A percentile compares a stretch with the other conserved stretches of the same genome.
Conservation (phyloP, 139 green algal species). For the Nannochloris sp. region DNA sequence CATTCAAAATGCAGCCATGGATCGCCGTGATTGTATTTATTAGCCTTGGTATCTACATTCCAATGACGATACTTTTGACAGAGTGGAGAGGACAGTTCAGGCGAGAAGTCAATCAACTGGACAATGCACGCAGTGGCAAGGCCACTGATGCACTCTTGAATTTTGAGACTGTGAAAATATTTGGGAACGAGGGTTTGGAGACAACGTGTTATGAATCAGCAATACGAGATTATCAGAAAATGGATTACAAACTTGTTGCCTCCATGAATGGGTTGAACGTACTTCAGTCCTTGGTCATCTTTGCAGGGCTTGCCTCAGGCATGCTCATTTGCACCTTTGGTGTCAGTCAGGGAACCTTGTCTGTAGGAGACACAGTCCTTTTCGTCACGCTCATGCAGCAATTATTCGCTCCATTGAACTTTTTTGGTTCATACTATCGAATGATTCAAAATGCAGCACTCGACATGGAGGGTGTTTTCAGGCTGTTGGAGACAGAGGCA, state of each 20-base stretch:
- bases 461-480: conserved; percentile 73
- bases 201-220: conserved; percentile 38
- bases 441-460: conserved; percentile 60
- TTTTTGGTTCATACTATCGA: conserved; percentile 60
- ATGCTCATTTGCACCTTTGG: conserved; percentile 27
- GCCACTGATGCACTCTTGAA: conserved; percentile 84
- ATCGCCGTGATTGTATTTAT: conserved; percentile 74
- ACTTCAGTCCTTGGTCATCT: conserved; percentile 77
- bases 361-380: conserved; percentile 75
- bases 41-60: conserved; percentile 77
- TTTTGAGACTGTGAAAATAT: conserved; percentile 79
- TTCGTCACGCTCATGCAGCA: conserved; percentile 80
- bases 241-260: conserved; percentile 37
- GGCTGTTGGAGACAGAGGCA: conserved; percentile 40
- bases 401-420: conserved; percentile 78
- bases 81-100: conserved; percentile 69
- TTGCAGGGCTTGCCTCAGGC: conserved; percentile 32
- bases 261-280: conserved; percentile 72
- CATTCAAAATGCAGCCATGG: conserved; percentile 51
- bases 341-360: conserved; percentile 42
- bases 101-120: conserved; percentile 60
- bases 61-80: conserved; percentile 75
- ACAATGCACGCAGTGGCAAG: conserved; percentile 60
- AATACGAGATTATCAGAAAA: conserved; percentile 66
- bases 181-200: conserved; percentile 71